These are phyloP conservation scores for Diddensiella santjacobensis DNA, from an alignment of 805 yeast genomes.

Conservation along the genomic window DNA sequence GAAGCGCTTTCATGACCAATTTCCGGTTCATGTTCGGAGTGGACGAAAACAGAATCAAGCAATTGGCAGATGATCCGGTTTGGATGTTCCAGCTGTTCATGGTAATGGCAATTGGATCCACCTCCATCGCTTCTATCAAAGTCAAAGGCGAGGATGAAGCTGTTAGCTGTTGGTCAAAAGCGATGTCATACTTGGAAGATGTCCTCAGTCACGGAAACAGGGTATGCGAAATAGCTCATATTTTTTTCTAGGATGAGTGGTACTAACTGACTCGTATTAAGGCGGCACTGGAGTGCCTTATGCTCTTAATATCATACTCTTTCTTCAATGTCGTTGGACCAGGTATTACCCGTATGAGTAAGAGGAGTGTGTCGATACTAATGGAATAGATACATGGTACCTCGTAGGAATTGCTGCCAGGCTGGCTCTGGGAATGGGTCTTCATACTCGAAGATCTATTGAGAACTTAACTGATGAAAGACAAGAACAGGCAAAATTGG, in stretches of 20 bases:
- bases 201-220: constrained; percentile 39
- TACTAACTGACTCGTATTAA: no score
- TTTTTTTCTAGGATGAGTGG: not conserved
- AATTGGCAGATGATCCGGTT: constrained; percentile 13
- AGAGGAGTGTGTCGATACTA: not conserved
- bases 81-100: constrained; percentile 46
- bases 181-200: constrained; percentile 39
- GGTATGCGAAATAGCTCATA: not conserved
- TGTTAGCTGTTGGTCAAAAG: constrained; percentile 40
- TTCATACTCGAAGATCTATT: constrained; percentile 36
- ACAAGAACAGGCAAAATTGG: constrained; percentile 25
- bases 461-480: constrained; percentile 19
- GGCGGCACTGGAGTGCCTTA: constrained; percentile 38
- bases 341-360: not conserved
- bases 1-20: constrained; percentile 14
- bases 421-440: constrained; percentile 43
- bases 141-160: constrained; percentile 28
- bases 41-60: constrained; percentile 5
- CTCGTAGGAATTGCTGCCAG: constrained; percentile 47
- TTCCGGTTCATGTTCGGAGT: constrained; percentile 6
- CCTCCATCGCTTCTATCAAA: constrained; percentile 38
- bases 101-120: constrained; percentile 54
- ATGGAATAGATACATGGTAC: constrained; percentile 43
- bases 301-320: constrained; percentile 47
- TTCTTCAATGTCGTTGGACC: constrained; percentile 49